Evolutionary conservation across 2,329 filamentous ascomycete genomes (phyloP), one percentile per base, ranked within the genome.

Genomic region (Fusarium burgessii): DNA sequence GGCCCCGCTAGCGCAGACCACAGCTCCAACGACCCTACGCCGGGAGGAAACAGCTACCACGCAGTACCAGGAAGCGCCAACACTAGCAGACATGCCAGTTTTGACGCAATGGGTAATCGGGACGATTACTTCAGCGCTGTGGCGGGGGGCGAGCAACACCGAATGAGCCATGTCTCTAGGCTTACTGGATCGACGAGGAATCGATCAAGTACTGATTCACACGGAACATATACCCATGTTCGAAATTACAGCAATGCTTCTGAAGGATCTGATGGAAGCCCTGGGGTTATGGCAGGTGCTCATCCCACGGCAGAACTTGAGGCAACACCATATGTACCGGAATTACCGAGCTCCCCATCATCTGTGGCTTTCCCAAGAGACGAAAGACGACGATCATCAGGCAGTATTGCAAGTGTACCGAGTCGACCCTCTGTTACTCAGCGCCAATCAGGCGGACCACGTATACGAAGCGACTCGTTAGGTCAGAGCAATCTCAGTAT

Each of bases 181-280:
- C 43, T 70, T 62, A 62, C 77, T 56, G 58, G 74, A 56, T 67
- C 71, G 38, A 74, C 72, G 10, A 66, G 73, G 32, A 72, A 78
- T 38, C 74, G 78, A 5, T 72, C 67, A 32, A 84, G 80, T 68
- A 75, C 75, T 33, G 84, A 85, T 50, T 84, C 83, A 5, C 78
- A 81, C 52, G 77, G 75, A 17, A 75, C 73, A 7, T 79, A 78
- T 58, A 69, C 66, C 4, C 84, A 85, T 57, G 77, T 79, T 47
- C 82, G 85, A 4, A 78, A 84, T 9, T 75, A 75, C 46, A 86
- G 84, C 74, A 81, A 84, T 65, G 79, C 81, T 8, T 86, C 84
- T 45, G 84, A 86, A 50, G 75, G 79, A 7, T 81, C 81, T 43
- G 81, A 80, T 45, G 73, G 71, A 5, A 76, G 78, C 1, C 71